Evolutionary conservation across 345 rosid species (phyloP).

Genomic region (Aethionema arabicum): DNA sequence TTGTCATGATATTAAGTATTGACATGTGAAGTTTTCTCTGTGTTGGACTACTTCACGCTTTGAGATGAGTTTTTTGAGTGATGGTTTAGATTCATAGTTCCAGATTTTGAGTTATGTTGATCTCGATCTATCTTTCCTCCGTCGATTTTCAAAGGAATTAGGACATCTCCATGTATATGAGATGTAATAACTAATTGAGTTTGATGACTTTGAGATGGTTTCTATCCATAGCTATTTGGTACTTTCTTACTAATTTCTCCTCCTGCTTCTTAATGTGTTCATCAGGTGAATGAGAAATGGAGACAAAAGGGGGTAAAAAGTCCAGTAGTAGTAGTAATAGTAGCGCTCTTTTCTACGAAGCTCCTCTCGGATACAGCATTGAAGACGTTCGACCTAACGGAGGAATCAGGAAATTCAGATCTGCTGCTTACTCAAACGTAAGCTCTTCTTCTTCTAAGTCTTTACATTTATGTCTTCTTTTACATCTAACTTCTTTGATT

Average conservation of each 20-base stretch:
- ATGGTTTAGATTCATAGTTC: background rate
- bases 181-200: too few relatives aligned
- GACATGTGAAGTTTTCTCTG: too few relatives aligned
- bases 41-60: too few relatives aligned
- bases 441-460: conserved; percentile 18
- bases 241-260: background rate
- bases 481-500: background rate
- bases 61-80: background rate
- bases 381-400: conserved; percentile 92
- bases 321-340: conserved; percentile 38
- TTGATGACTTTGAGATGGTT: conserved; percentile 1
- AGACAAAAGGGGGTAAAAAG: conserved; percentile 80
- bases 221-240: background rate
- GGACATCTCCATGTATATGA: too few relatives aligned
- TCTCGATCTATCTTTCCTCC: background rate
- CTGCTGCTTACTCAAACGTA: conserved; percentile 95
- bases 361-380: conserved; percentile 90
- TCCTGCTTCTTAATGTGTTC: background rate
- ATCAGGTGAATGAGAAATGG: conserved; percentile 74
- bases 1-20: too few relatives aligned
- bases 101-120: background rate
- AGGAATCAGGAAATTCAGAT: conserved; percentile 87
- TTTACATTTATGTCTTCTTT: background rate
- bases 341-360: conserved; percentile 65
- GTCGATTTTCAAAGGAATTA: too few relatives aligned